These are phyloP conservation scores for Melampsora larici-populina DNA, from an alignment of 1,284 basidiomycete genomes.

Conservation along the genomic window DNA sequence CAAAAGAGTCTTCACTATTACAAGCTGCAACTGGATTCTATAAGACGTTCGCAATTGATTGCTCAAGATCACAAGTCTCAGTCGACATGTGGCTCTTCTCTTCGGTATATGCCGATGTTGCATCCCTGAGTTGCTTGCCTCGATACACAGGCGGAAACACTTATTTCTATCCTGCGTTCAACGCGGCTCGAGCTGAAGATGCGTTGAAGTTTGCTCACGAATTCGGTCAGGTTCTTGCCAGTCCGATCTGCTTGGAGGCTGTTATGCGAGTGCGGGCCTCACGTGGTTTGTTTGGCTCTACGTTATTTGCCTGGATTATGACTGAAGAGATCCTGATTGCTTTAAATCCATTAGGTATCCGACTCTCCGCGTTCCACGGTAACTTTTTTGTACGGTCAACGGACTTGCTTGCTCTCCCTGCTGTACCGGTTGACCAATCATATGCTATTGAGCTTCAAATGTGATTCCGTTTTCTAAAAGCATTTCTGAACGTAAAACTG, in stretches of 20 bases:
- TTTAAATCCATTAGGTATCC: constrained; percentile 63
- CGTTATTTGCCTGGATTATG: background rate
- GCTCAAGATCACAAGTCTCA: constrained; percentile 91
- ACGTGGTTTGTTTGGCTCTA: constrained; percentile 61
- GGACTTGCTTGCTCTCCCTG: constrained; percentile 91
- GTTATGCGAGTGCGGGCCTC: constrained; percentile 96
- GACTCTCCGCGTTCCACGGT: constrained; percentile 97
- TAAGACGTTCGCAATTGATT: constrained; percentile 98
- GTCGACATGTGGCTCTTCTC: constrained; percentile 99
- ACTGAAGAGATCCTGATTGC: background rate
- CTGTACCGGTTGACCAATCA: constrained; percentile 92
- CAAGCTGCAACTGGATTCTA: constrained; percentile 91
- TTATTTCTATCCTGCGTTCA: constrained; percentile 98
- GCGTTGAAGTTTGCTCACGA: constrained; percentile 97
- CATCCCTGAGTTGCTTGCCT: constrained; percentile 86
- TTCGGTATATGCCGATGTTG: constrained; percentile 88
- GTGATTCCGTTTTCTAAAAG: background rate
- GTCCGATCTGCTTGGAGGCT: constrained; percentile 93
- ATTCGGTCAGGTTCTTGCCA: constrained; percentile 85
- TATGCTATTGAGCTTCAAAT: constrained; percentile 97
- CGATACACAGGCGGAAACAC: constrained; percentile 98
- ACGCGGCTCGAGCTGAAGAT: constrained; percentile 87
- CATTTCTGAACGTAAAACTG: background rate
- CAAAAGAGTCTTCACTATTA: constrained; percentile 84
- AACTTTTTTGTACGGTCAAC: constrained; percentile 99